A percentile compares a stretch with the other conserved stretches of the same genome.
Evolutionary conservation across 1,284 basidiomycete species (phyloP).

Genomic region (Anthracocystis panici-leucophaei): DNA sequence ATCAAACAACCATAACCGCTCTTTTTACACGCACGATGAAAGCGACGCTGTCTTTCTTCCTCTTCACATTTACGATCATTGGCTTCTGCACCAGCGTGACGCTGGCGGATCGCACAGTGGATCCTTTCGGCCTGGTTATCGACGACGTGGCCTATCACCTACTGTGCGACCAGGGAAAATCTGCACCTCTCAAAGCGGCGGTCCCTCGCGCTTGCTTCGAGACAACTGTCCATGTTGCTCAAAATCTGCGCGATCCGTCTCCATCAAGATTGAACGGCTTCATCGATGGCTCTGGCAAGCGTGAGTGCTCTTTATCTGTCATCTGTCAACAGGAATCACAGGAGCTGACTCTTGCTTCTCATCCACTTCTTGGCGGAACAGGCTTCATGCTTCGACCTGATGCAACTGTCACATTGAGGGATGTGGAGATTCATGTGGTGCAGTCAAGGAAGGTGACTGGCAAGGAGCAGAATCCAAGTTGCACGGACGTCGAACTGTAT

Average conservation of each 20-base stretch:
- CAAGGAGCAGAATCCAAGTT: constrained; percentile 2
- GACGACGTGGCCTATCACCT: constrained; percentile 11
- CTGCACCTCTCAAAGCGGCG: background rate
- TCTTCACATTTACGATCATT: background rate
- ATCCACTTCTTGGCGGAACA: background rate
- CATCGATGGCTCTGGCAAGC: constrained; percentile 13
- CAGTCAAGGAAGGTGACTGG: background rate
- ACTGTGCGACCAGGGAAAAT: constrained; percentile 1
- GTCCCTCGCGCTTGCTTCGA: constrained; percentile 14
- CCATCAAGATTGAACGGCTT: background rate
- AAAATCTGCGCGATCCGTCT: background rate
- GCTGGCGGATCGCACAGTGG: background rate
- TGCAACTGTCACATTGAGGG: constrained; percentile 7
- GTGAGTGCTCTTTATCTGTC: background rate
- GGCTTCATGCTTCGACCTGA: constrained; percentile 13
- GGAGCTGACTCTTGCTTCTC: background rate
- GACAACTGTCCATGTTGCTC: background rate
- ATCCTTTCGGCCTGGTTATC: background rate
- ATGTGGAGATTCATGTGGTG: constrained; percentile 13
- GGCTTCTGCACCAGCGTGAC: background rate
- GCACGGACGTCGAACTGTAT: constrained; percentile 12
- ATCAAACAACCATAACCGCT: no score
- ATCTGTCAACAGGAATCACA: background rate
- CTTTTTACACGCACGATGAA: background rate
- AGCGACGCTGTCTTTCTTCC: background rate